Percentiles rank a stretch among this genome's conserved stretches.
These are phyloP conservation scores for Atractiella rhizophila DNA, from an alignment of 768 basidiomycete species.

Conservation along the genomic window DNA sequence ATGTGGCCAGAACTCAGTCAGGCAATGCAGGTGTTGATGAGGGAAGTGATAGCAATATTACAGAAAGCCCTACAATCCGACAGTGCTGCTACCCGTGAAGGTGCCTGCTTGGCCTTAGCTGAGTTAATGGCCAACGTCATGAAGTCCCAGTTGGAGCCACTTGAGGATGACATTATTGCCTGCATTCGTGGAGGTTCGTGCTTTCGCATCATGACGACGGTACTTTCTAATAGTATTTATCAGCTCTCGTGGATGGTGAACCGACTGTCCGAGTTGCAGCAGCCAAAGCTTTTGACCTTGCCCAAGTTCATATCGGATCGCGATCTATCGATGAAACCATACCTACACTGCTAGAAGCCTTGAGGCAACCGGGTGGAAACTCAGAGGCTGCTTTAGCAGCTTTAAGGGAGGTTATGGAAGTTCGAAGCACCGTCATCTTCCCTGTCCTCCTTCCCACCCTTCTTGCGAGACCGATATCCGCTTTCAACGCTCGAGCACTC, in stretches of 20 bases:
- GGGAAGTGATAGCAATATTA: slow-evolving; percentile 56
- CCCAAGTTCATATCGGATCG: slow-evolving; percentile 74
- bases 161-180: too few relatives aligned
- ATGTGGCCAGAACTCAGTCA: too few relatives aligned
- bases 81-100: slow-evolving; percentile 33
- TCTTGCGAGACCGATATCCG: slow-evolving; percentile 66
- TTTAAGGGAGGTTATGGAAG: slow-evolving; percentile 58
- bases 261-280: slow-evolving; percentile 65
- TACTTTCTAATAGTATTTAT: slow-evolving; percentile 60
- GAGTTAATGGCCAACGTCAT: slow-evolving; percentile 76
- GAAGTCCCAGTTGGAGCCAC: slow-evolving; percentile 56
- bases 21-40: too few relatives aligned
- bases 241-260: slow-evolving; percentile 67
- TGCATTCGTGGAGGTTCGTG: too few relatives aligned
- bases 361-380: slow-evolving; percentile 69
- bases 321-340: slow-evolving; percentile 92
- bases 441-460: slow-evolving; percentile 85
- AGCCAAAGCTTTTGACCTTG: slow-evolving; percentile 60
- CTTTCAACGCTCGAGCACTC: slow-evolving; percentile 80
- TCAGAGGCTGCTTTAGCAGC: slow-evolving; percentile 93
- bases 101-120: slow-evolving; percentile 61
- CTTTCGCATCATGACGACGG: slow-evolving; percentile 26
- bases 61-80: slow-evolving; percentile 27
- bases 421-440: slow-evolving; percentile 85
- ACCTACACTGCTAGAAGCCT: slow-evolving; percentile 73